Percentiles rank a stretch among this genome's conserved stretches.
phyloP scores from a whole-genome alignment of 2,329 filamentous ascomycete species.

The Delphinella strobiligena region DNA sequence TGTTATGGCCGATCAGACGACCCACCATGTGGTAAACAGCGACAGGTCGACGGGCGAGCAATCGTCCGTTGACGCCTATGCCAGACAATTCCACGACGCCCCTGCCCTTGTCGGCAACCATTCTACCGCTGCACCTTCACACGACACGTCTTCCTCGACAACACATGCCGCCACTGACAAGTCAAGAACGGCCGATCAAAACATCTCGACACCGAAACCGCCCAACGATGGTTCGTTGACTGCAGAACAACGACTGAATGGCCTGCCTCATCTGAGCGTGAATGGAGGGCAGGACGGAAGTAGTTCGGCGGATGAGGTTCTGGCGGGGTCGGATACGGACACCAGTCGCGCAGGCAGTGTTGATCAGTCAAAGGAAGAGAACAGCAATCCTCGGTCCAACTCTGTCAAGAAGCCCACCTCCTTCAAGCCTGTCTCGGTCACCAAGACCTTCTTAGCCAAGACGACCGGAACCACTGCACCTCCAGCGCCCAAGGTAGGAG shows the following conservation, averaged over 20 bases:
- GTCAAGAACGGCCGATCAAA: not conserved
- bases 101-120: conserved; percentile 26
- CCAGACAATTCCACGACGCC: conserved; percentile 26
- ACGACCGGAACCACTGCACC: conserved; percentile 40
- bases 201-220: not conserved
- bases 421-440: conserved; percentile 79
- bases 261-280: not conserved
- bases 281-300: not conserved
- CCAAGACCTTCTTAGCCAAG: conserved; percentile 76
- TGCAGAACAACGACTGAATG: not conserved
- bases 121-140: too few species aligned
- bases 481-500: conserved; percentile 33
- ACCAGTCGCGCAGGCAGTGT: conserved; percentile 46
- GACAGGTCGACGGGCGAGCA: conserved; percentile 54
- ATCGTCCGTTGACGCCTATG: conserved; percentile 52
- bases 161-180: conserved; percentile 16
- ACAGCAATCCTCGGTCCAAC: conserved; percentile 45
- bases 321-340: conserved; percentile 67
- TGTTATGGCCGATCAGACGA: conserved; percentile 63
- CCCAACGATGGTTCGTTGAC: not conserved
- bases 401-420: conserved; percentile 61
- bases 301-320: conserved; percentile 40
- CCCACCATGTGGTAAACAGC: conserved; percentile 62
- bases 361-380: conserved; percentile 43
- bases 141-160: too few species aligned